Percentiles rank a stretch among this genome's conserved stretches.
These are phyloP conservation scores for Basipetospora chlamydospora DNA, from an alignment of 2,329 filamentous ascomycete genomes.

Conservation along the genomic window DNA sequence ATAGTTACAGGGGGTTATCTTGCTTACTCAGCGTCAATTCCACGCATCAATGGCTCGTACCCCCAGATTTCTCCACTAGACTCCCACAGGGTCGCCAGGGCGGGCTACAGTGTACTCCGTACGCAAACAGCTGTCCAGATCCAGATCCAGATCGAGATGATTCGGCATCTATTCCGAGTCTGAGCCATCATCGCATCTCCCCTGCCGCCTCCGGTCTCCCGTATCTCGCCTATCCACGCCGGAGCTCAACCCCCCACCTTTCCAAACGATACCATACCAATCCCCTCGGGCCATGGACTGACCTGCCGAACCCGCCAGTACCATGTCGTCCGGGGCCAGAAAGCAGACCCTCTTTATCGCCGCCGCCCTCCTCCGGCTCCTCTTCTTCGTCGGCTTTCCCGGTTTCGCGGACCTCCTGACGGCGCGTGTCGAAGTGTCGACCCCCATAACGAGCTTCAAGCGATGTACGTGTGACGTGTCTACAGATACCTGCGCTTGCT, in stretches of 20 bases:
- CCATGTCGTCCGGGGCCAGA: constrained; percentile 4
- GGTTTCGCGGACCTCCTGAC: constrained; percentile 72
- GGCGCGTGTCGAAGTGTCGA: constrained; percentile 89
- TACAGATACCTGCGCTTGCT: neutral
- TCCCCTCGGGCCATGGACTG: constrained; percentile 1
- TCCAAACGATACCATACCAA: too few species aligned
- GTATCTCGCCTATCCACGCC: too few species aligned
- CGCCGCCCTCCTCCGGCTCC: constrained; percentile 63
- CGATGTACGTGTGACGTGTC: constrained; percentile 68
- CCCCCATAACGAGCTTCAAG: constrained; percentile 95
- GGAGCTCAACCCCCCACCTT: neutral
- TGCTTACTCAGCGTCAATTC: too few species aligned
- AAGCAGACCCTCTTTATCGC: constrained; percentile 46
- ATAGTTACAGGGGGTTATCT: too few species aligned
- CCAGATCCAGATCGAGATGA: too few species aligned
- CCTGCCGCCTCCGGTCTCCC: neutral
- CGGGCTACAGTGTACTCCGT: too few species aligned
- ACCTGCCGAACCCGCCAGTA: neutral
- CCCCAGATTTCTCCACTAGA: too few species aligned
- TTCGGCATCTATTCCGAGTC: too few species aligned
- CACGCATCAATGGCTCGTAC: too few species aligned
- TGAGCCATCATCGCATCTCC: too few species aligned
- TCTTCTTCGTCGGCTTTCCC: constrained; percentile 71
- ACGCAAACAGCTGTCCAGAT: too few species aligned
- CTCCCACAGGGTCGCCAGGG: too few species aligned